A percentile compares a stretch with the other conserved stretches of the same genome.
Evolutionary conservation across 805 yeast genomes (phyloP).

Genomic region (Sungouiozyma ichnusensis): DNA sequence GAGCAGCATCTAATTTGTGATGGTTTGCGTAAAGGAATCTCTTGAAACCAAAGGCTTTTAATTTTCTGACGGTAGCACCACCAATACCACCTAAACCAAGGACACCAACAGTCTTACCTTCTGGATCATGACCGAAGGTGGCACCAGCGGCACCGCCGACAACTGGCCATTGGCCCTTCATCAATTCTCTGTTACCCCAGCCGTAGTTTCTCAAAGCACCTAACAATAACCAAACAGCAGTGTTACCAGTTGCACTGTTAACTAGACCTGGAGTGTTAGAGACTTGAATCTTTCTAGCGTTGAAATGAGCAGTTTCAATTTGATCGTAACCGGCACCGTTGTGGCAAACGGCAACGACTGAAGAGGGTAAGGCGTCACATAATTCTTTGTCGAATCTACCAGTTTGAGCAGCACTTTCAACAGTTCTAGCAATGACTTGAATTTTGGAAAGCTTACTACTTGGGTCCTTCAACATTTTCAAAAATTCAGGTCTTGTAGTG

Average conservation of each 20-base stretch:
- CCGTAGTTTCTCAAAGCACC: constrained; percentile 63
- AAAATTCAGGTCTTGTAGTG: constrained; percentile 30
- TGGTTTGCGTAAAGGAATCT: constrained; percentile 69
- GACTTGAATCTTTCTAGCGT: constrained; percentile 46
- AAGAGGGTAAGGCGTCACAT: constrained; percentile 41
- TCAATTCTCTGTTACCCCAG: constrained; percentile 42
- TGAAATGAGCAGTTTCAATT: constrained; percentile 45
- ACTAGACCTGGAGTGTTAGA: constrained; percentile 59
- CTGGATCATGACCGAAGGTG: constrained; percentile 64
- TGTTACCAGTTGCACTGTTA: constrained; percentile 61
- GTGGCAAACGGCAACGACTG: constrained; percentile 46
- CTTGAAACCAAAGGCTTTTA: constrained; percentile 66
- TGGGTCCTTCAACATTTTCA: constrained; percentile 25
- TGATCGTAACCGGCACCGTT: constrained; percentile 75
- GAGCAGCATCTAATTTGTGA: constrained; percentile 42
- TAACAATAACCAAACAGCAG: constrained; percentile 51
- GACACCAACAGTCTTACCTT: constrained; percentile 66
- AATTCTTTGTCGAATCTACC: constrained; percentile 61
- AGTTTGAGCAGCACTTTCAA: constrained; percentile 38
- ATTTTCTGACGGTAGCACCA: constrained; percentile 60
- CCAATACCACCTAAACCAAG: constrained; percentile 90
- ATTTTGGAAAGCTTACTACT: constrained; percentile 24
- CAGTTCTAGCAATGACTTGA: constrained; percentile 41
- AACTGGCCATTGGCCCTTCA: constrained; percentile 53
- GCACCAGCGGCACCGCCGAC: constrained; percentile 48